Evolutionary conservation across 495 filamentous ascomycete genomes (phyloP), one percentile per base, ranked within the genome.

Genomic region (Aspergillus asperescens): DNA sequence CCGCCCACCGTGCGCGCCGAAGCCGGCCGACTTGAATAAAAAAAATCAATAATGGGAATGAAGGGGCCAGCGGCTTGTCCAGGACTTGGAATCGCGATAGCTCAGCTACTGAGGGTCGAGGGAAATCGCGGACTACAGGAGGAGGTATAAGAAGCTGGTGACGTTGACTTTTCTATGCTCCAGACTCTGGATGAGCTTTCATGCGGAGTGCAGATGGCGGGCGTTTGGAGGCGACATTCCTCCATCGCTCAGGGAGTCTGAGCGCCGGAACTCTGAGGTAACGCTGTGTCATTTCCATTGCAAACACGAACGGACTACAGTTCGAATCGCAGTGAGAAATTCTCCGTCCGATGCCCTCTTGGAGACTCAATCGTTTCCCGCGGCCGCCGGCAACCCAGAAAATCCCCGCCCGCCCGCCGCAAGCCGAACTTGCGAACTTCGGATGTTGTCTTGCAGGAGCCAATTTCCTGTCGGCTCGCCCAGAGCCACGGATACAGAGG

Each of bases 11-110:
- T 57, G 29, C 31, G 38, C 63, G 68, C 70, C 70, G 68, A 71
- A 68, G 66, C 65, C 70, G 70, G 68, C 64, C 32, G 4, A 57
- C 62, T 59, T 60, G 64, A 58, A 61, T 60, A 69, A 56, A 18
- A 32, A n/a, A 40, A 32, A 38, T 46, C 43, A 34, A 44, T 48
- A 43, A 37, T 47, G 29, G 29, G 25, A 46, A 47, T 47, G 2
- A 47, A 47, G 19, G 29, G 7, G 20, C 12, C 18, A 23, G 23
- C 18, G 18, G 7, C 16, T n/a, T 35, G 3, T 46, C 32, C 10
- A 1, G 25, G 4, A 13, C 7, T 9, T 38, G 35, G 35, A 16
- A n/a, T n/a, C n/a, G n/a, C n/a, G n/a, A n/a, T n/a, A n/a, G n/a
- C n/a, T n/a, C n/a, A 40, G 37, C 20, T 40, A 40, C 37, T 20